Evolutionary conservation across 257 asterid genomes (phyloP).

Genomic region (Sherardia arvensis): DNA sequence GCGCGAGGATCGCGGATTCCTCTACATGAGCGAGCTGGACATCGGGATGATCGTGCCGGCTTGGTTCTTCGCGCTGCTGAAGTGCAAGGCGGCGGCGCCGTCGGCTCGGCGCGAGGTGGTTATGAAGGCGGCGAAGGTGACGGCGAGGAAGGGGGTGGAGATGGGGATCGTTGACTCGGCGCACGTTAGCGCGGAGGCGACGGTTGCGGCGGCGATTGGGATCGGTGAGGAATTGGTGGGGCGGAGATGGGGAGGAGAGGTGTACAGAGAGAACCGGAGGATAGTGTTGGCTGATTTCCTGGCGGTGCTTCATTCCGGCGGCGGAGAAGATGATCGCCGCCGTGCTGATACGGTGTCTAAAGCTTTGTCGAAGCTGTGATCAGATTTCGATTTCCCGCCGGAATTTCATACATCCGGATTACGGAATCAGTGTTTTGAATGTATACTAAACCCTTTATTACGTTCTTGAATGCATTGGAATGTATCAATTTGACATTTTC

Average conservation of each 20-base stretch:
- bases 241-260: conserved; percentile 45
- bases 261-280: conserved; percentile 36
- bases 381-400: not conserved
- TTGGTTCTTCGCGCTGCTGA: conserved; percentile 45
- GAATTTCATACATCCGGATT: not conserved
- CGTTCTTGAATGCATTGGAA: no score
- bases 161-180: conserved; percentile 50
- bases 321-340: conserved; percentile 16
- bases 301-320: conserved; percentile 25
- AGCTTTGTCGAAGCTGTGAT: conserved; percentile 16
- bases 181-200: conserved; percentile 35
- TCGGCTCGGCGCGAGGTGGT: conserved; percentile 43
- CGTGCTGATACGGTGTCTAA: not conserved
- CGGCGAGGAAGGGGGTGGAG: conserved; percentile 38
- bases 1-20: conserved; percentile 46
- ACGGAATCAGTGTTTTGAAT: not conserved
- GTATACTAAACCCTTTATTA: no score
- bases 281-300: conserved; percentile 25
- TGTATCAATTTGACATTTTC: no score
- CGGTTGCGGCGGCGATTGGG: conserved; percentile 42
- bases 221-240: conserved; percentile 37
- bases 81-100: conserved; percentile 29
- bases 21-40: conserved; percentile 61
- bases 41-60: conserved; percentile 27
- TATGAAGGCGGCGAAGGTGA: conserved; percentile 32